Conservation (phyloP, 495 filamentous ascomycete species). For the Daldinia vernicosa region DNA sequence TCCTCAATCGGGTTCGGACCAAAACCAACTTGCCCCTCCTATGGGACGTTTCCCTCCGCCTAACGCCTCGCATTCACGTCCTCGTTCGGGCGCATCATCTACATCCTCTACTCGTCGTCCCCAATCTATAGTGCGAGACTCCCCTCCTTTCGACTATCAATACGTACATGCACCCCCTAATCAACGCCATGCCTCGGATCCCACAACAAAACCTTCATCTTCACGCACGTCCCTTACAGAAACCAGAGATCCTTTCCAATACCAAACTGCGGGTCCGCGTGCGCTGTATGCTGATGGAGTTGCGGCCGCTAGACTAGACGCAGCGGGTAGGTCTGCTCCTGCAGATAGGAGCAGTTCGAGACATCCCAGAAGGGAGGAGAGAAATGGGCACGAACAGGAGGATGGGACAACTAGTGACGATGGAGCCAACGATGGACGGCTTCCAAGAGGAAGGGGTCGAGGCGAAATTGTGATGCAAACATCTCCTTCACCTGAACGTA, state of each 20-base stretch:
- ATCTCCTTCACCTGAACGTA: conserved; percentile 42
- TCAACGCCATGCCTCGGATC: conserved; percentile 50
- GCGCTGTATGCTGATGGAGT: conserved; percentile 40
- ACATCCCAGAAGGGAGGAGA: conserved; percentile 25
- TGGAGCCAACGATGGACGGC: conserved; percentile 18
- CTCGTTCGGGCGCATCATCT: conserved; percentile 47
- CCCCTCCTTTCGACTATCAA: conserved; percentile 55
- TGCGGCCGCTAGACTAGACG: conserved; percentile 19
- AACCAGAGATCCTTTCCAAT: conserved; percentile 51
- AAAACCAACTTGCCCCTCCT: conserved; percentile 40
- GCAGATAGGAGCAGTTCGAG: conserved; percentile 34
- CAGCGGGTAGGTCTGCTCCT: conserved; percentile 13
- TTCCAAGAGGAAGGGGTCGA: conserved; percentile 15
- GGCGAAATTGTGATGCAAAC: conserved; percentile 34
- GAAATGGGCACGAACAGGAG: conserved; percentile 24
- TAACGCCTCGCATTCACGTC: conserved; percentile 43
- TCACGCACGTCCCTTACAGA: conserved; percentile 14
- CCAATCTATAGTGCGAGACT: conserved; percentile 34
- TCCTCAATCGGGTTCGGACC: conserved; percentile 23
- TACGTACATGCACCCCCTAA: conserved; percentile 48
- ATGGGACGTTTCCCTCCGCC: conserved; percentile 54
- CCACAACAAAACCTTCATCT: conserved; percentile 40
- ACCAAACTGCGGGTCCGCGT: conserved; percentile 50
- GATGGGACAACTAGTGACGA: conserved; percentile 40
- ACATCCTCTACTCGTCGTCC: conserved; percentile 44